These are phyloP conservation scores for Craspedostauros australis DNA, from an alignment of 108 stramenopile species.

Conservation along the genomic window DNA sequence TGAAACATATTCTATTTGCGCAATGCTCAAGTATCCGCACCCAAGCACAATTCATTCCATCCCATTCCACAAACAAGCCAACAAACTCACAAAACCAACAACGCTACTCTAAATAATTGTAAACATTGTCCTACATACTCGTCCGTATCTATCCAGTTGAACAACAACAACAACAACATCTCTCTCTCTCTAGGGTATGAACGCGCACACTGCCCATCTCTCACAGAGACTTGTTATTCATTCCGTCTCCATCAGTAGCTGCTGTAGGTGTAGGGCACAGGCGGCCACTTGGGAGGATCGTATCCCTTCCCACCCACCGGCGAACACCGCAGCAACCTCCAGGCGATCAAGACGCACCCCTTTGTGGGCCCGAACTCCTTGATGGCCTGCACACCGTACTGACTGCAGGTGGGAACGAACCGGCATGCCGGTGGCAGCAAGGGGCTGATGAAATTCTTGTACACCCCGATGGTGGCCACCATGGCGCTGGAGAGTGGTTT, in stretches of 20 bases:
- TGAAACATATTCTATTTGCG: no score
- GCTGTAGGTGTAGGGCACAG: slow-evolving; percentile 59
- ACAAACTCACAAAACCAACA: no score
- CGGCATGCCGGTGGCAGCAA: slow-evolving; percentile 83
- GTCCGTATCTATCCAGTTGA: no score
- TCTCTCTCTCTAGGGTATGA: no score
- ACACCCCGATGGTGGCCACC: slow-evolving; percentile 72
- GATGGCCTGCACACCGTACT: slow-evolving; percentile 84
- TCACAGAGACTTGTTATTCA: no score
- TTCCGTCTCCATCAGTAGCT: slow-evolving; percentile 47
- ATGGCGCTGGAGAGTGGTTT: slow-evolving; percentile 42
- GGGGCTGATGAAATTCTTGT: slow-evolving; percentile 80
- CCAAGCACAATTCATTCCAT: no score
- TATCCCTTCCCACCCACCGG: slow-evolving; percentile 87
- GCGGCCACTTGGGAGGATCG: slow-evolving; percentile 86
- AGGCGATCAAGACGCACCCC: slow-evolving; percentile 68
- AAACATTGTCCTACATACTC: no score
- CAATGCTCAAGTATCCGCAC: no score
- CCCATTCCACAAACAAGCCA: no score
- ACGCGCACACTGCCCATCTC: no score
- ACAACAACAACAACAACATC: no score
- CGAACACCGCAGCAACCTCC: slow-evolving; percentile 75
- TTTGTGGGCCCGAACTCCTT: slow-evolving; percentile 69
- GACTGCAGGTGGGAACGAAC: slow-evolving; percentile 83
- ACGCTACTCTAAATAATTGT: no score